phyloP scores from a whole-genome alignment of 1,284 basidiomycete genomes.

The Pascua guehoae region DNA sequence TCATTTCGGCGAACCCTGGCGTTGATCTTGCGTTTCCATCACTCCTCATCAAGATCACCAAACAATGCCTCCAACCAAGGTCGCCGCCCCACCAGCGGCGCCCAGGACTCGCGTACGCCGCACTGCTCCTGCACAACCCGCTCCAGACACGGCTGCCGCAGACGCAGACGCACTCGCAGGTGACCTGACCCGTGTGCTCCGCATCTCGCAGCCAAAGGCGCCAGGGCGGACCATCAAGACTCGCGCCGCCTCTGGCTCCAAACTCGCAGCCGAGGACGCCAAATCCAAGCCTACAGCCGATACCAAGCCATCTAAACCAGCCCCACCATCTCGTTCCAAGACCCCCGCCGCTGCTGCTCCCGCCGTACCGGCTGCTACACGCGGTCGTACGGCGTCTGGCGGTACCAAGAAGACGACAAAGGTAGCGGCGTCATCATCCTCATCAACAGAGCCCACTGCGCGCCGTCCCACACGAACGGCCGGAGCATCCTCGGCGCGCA shows the following conservation, averaged over 20 bases:
- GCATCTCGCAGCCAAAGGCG: slow-evolving; percentile 19
- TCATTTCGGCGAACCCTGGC: background rate
- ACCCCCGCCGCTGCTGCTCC: background rate
- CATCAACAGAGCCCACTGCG: background rate
- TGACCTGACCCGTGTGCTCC: slow-evolving; percentile 31
- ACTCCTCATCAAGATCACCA: background rate
- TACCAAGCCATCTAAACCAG: background rate
- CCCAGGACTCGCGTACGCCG: background rate
- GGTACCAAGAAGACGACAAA: background rate
- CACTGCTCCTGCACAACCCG: background rate
- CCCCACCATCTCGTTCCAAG: background rate
- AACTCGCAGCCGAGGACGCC: background rate
- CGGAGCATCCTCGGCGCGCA: no score
- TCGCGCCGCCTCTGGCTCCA: background rate
- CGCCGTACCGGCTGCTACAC: background rate
- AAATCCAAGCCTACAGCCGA: background rate
- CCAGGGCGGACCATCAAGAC: background rate
- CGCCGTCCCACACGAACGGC: background rate
- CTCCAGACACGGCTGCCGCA: background rate
- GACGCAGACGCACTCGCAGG: slow-evolving; percentile 24
- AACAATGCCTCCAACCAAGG: slow-evolving; percentile 5
- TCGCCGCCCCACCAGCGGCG: background rate
- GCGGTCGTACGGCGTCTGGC: background rate
- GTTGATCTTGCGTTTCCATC: background rate
- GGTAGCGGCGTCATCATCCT: background rate